Conservation (phyloP, 225 moss, liverwort and hornwort species). For the Physcomitrellopsis africana region DNA sequence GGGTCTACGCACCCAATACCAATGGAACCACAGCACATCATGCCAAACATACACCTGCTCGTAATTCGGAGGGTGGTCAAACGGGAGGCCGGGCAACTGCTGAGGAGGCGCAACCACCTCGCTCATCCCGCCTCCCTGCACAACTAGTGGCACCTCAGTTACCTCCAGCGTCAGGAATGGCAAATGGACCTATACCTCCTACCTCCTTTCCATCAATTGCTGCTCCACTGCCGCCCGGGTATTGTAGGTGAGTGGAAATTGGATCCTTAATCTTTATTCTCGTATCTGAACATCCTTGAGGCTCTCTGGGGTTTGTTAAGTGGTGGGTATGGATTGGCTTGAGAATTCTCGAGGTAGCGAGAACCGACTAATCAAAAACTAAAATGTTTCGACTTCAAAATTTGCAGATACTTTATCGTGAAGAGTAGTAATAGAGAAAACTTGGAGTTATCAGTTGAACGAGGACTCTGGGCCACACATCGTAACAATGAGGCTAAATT, state of each 20-base stretch:
- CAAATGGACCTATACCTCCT: slow-evolving; percentile 69
- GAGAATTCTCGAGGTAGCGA: background rate
- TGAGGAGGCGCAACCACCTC: slow-evolving; percentile 61
- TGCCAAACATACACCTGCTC: slow-evolving; percentile 64
- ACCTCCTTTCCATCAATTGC: slow-evolving; percentile 64
- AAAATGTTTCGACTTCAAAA: slow-evolving; percentile 10
- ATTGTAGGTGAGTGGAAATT: slow-evolving; percentile 78
- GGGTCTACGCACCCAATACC: slow-evolving; percentile 84
- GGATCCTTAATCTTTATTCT: slow-evolving; percentile 8
- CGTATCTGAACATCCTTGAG: background rate
- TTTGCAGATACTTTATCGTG: slow-evolving; percentile 94
- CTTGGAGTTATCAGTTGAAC: slow-evolving; percentile 89
- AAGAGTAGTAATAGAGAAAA: slow-evolving; percentile 99
- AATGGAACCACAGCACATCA: slow-evolving; percentile 67
- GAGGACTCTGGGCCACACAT: slow-evolving; percentile 98
- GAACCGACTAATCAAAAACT: background rate
- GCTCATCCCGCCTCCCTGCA: slow-evolving; percentile 59
- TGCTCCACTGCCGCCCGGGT: slow-evolving; percentile 79
- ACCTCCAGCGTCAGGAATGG: slow-evolving; percentile 57
- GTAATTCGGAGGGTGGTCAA: slow-evolving; percentile 53
- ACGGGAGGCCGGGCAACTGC: slow-evolving; percentile 50
- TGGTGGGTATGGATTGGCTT: background rate
- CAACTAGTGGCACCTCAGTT: slow-evolving; percentile 60
- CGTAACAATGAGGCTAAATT: slow-evolving; percentile 96
- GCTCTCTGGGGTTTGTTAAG: background rate